These are phyloP conservation scores for Candida dendrica DNA, from an alignment of 805 yeast species.

Conservation along the genomic window DNA sequence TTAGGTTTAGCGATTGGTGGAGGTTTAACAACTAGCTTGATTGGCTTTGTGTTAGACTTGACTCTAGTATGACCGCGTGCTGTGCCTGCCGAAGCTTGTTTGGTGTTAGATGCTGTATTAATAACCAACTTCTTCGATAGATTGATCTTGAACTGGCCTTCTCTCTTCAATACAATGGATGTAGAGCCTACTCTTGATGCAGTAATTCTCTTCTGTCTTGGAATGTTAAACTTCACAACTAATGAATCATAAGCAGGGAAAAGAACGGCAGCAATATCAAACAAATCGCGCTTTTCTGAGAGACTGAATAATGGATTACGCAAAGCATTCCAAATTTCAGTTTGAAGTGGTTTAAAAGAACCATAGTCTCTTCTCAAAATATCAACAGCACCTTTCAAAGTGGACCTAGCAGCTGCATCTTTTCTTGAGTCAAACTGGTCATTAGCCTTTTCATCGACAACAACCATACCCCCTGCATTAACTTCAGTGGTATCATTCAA, in stretches of 20 bases:
- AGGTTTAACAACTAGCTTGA: background rate
- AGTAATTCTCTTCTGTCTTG: constrained; percentile 59
- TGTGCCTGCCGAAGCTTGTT: background rate
- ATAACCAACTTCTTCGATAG: constrained; percentile 9
- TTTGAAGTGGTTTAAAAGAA: constrained; percentile 47
- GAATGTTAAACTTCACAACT: constrained; percentile 56
- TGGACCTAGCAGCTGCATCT: constrained; percentile 58
- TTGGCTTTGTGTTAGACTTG: constrained; percentile 4
- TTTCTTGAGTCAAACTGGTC: constrained; percentile 43
- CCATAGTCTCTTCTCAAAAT: constrained; percentile 52
- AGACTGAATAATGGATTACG: constrained; percentile 56
- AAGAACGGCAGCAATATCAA: constrained; percentile 59
- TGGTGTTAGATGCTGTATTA: background rate
- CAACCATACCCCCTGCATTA: constrained; percentile 36
- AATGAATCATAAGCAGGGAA: constrained; percentile 55
- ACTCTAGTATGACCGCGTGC: background rate
- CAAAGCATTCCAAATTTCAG: constrained; percentile 61
- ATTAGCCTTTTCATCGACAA: constrained; percentile 47
- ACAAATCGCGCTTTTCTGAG: constrained; percentile 51
- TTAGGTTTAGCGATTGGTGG: constrained; percentile 2
- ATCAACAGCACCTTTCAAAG: constrained; percentile 60
- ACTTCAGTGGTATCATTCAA: constrained; percentile 1
- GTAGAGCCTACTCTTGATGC: constrained; percentile 50
- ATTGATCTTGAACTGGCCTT: constrained; percentile 25
- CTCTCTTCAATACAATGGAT: constrained; percentile 51